Percentiles rank a stretch among this genome's conserved stretches.
phyloP scores from a whole-genome alignment of 140 eudicot genomes.

The Oenanthe javanica region DNA sequence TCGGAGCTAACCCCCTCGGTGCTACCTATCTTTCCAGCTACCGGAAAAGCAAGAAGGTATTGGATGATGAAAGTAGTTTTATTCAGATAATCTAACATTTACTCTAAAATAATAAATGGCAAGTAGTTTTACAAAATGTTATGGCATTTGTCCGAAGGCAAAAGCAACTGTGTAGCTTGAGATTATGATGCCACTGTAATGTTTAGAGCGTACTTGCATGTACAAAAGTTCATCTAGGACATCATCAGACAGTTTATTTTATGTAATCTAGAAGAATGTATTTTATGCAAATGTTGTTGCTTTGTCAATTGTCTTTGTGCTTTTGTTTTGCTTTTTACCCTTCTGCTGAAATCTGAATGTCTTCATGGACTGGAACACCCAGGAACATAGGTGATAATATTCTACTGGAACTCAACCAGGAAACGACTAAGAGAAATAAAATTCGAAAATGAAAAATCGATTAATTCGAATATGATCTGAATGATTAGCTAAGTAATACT shows the following conservation, averaged over 20 bases:
- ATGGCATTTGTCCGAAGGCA: neutral
- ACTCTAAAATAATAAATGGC: neutral
- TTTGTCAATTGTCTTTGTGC: too few species aligned
- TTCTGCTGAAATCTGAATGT: too few species aligned
- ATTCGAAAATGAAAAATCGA: too few species aligned
- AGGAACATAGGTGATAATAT: too few species aligned
- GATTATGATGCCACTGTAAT: neutral
- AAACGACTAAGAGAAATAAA: too few species aligned
- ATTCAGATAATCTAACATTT: neutral
- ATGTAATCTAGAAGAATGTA: neutral
- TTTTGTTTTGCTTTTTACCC: too few species aligned
- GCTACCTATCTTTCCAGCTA: constrained; percentile 50
- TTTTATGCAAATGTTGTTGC: too few species aligned
- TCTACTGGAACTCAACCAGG: too few species aligned
- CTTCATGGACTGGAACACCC: too few species aligned
- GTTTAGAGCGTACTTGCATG: neutral
- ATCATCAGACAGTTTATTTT: neutral
- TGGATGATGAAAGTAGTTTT: constrained; percentile 23
- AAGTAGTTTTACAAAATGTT: neutral
- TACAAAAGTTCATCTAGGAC: neutral
- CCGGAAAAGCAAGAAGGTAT: constrained; percentile 36
- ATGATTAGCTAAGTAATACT: too few species aligned
- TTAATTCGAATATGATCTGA: too few species aligned
- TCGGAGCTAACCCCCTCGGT: constrained; percentile 30
- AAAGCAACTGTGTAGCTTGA: neutral